A percentile compares a stretch with the other conserved stretches of the same genome.
Evolutionary conservation across 139 green algal species (phyloP).

Genomic region (Asterochloris erici): DNA sequence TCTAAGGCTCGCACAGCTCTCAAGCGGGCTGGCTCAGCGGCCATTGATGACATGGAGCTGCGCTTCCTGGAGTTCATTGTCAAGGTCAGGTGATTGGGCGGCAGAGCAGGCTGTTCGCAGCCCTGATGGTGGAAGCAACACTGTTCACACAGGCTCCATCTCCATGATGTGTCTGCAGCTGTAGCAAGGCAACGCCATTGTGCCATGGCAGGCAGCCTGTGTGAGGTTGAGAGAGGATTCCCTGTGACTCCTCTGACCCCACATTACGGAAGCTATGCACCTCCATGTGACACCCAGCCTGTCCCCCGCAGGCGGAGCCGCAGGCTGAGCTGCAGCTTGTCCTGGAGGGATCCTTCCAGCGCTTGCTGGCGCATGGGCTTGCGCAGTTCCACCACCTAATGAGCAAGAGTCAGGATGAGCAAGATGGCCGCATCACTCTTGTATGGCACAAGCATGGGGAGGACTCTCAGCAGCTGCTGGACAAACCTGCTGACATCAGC

Average conservation of each 20-base stretch:
- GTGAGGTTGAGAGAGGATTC: too few species aligned
- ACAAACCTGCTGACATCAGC: slow-evolving; percentile 6
- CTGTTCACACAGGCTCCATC: too few species aligned
- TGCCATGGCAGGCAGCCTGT: too few species aligned
- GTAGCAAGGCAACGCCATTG: too few species aligned
- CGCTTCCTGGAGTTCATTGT: slow-evolving; percentile 21
- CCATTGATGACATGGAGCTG: slow-evolving; percentile 29
- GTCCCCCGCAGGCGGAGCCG: not conserved
- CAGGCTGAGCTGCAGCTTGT: slow-evolving; percentile 26
- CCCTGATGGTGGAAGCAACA: too few species aligned
- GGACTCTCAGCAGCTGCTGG: not conserved
- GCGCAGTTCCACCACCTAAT: slow-evolving; percentile 36
- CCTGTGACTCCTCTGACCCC: too few species aligned
- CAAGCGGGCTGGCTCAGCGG: slow-evolving; percentile 14
- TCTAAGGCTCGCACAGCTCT: slow-evolving; percentile 31
- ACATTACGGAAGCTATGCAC: too few species aligned
- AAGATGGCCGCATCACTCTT: slow-evolving; percentile 18
- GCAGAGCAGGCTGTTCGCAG: not conserved
- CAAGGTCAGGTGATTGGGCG: not conserved
- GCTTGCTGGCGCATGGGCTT: slow-evolving; percentile 40
- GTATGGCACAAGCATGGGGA: not conserved
- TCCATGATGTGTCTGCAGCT: too few species aligned
- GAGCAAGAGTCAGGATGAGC: slow-evolving; percentile 11
- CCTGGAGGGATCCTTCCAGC: slow-evolving; percentile 27
- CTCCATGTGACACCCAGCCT: not conserved